Conservation (phyloP, 2,329 filamentous ascomycete genomes). For the Furcasterigmium furcatum region DNA sequence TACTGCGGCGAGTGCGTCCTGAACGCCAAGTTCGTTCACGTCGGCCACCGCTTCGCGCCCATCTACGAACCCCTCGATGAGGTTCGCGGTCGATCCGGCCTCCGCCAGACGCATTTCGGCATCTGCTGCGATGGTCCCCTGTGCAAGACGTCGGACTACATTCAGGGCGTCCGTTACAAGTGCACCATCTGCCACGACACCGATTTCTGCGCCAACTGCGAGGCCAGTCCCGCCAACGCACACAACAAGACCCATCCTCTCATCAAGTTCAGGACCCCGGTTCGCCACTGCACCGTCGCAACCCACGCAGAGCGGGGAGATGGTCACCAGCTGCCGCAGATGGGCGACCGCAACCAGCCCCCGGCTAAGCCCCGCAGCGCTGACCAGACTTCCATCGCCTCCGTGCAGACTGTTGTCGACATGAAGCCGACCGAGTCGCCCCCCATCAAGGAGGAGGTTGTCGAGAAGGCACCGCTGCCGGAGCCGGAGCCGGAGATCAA, state of each 20-base stretch:
- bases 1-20: slow-evolving; percentile 78
- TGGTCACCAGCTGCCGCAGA: slow-evolving; percentile 59
- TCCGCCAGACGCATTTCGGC: slow-evolving; percentile 64
- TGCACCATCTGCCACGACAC: slow-evolving; percentile 93
- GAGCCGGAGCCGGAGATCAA: slow-evolving; percentile 9
- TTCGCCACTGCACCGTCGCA: slow-evolving; percentile 82
- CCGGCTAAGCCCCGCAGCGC: slow-evolving; percentile 44
- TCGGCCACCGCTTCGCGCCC: slow-evolving; percentile 82
- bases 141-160: slow-evolving; percentile 67
- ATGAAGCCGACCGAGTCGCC: slow-evolving; percentile 59
- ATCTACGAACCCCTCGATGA: slow-evolving; percentile 70
- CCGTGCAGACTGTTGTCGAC: slow-evolving; percentile 70
- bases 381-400: slow-evolving; percentile 43
- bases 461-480: slow-evolving; percentile 11
- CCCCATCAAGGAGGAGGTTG: slow-evolving; percentile 11
- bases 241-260: slow-evolving; percentile 97
- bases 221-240: slow-evolving; percentile 76
- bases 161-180: slow-evolving; percentile 89
- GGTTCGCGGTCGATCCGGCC: slow-evolving; percentile 28
- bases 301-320: slow-evolving; percentile 76
- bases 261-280: slow-evolving; percentile 93
- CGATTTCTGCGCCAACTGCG: slow-evolving; percentile 93
- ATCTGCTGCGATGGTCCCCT: slow-evolving; percentile 95
- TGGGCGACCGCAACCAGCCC: slow-evolving; percentile 59
- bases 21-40: slow-evolving; percentile 67